Evolutionary conservation across 257 asterid genomes (phyloP).

Genomic region (Schizonepeta tenuifolia): DNA sequence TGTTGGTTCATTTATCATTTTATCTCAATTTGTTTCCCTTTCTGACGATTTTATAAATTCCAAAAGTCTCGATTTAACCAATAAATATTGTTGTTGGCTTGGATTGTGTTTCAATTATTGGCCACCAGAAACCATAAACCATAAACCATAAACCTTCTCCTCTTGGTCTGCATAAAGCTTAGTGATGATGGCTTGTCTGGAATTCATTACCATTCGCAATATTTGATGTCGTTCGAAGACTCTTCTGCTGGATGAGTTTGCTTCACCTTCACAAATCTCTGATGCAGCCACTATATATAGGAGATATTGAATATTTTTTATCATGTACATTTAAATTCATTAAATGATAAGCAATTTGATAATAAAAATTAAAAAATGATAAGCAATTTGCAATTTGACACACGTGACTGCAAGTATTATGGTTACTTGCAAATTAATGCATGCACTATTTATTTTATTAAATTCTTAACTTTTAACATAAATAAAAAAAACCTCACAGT

Average conservation of each 20-base stretch:
- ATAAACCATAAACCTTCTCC: background rate
- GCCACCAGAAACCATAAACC: too few relatives aligned
- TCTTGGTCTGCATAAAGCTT: background rate
- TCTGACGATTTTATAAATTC: constrained; percentile 11
- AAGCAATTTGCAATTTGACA: too few relatives aligned
- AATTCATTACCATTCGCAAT: background rate
- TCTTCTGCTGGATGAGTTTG: too few relatives aligned
- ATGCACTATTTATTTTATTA: too few relatives aligned
- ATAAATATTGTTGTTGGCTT: background rate
- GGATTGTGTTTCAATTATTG: background rate
- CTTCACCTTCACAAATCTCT: background rate
- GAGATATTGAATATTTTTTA: too few relatives aligned
- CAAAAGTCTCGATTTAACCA: background rate
- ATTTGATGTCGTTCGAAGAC: background rate
- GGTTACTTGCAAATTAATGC: too few relatives aligned
- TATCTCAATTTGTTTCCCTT: constrained; percentile 8
- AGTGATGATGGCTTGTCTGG: background rate
- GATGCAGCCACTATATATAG: background rate
- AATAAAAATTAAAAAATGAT: too few relatives aligned
- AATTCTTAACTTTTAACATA: too few relatives aligned
- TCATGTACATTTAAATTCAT: too few relatives aligned
- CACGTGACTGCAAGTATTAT: too few relatives aligned
- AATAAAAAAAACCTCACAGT: too few relatives aligned
- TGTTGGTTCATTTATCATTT: constrained; percentile 4
- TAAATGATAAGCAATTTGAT: too few relatives aligned